Evolutionary conservation across 179 eudicot genomes (phyloP).

Genomic region (Pouteria campechiana): DNA sequence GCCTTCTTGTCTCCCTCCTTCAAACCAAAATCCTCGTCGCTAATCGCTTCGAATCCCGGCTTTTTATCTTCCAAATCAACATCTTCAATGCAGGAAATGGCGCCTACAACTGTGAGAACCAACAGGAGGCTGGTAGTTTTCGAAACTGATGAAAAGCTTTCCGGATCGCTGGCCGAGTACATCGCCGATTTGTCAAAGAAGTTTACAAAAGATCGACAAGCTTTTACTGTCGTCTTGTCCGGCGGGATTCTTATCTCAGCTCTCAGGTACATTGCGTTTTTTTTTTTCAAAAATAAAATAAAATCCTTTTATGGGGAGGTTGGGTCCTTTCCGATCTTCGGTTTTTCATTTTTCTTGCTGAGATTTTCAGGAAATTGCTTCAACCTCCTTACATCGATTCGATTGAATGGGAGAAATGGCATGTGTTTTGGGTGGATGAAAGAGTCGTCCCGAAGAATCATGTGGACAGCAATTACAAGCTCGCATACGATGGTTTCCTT

Average conservation of each 20-base stretch:
- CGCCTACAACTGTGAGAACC: too few species aligned
- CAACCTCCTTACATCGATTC: slow-evolving; percentile 16
- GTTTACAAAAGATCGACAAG: slow-evolving; percentile 6
- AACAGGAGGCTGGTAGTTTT: too few species aligned
- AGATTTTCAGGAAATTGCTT: slow-evolving; percentile 15
- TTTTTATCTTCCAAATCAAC: too few species aligned
- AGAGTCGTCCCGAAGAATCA: slow-evolving; percentile 12
- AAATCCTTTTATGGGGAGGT: too few species aligned
- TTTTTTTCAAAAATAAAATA: too few species aligned
- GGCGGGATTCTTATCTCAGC: too few species aligned
- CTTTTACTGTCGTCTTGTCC: too few species aligned
- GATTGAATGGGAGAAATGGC: slow-evolving; percentile 24
- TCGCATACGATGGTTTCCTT: slow-evolving; percentile 15
- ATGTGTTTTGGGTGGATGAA: slow-evolving; percentile 21
- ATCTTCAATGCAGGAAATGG: too few species aligned
- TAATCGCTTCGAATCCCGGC: too few species aligned
- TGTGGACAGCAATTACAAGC: slow-evolving; percentile 15
- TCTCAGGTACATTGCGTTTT: too few species aligned
- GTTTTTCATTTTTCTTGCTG: slow-evolving; percentile 8
- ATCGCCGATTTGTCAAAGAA: slow-evolving; percentile 10
- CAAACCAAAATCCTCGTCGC: too few species aligned
- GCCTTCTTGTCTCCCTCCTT: too few species aligned
- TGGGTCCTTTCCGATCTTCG: slow-evolving; percentile 22
- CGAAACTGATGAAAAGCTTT: slow-evolving; percentile 13
- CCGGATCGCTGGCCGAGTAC: slow-evolving; percentile 14